Percentiles rank a stretch among this genome's conserved stretches.
phyloP scores from a whole-genome alignment of 139 green algal species.

The Coelastrella sp. region DNA sequence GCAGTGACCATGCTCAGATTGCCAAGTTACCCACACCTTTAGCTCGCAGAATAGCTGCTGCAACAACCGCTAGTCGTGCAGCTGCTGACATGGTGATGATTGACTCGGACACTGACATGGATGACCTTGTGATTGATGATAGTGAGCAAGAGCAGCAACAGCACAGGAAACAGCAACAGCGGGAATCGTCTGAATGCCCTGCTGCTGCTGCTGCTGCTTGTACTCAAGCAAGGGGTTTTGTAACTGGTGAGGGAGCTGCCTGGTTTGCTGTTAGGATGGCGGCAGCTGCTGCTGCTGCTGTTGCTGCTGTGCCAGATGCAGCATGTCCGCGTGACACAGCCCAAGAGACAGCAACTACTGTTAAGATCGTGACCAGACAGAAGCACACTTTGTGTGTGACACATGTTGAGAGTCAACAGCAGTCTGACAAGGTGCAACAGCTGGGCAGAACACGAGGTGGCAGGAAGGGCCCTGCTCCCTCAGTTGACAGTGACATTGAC shows the following conservation, averaged over 20 bases:
- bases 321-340: neutral
- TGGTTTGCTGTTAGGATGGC: neutral
- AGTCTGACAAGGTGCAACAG: too few species aligned
- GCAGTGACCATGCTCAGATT: too few species aligned
- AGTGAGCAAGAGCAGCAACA: neutral
- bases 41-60: neutral
- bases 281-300: conserved; percentile 1
- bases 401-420: too few species aligned
- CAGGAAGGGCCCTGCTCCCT: too few species aligned
- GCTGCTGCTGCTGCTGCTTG: neutral
- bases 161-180: neutral
- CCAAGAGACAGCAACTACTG: neutral
- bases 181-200: neutral
- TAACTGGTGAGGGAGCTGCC: neutral
- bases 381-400: too few species aligned
- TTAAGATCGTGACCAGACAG: too few species aligned
- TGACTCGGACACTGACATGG: neutral
- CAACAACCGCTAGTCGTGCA: neutral
- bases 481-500: too few species aligned
- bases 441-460: too few species aligned
- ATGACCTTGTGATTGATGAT: neutral
- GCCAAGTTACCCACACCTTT: neutral
- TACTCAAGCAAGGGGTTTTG: neutral
- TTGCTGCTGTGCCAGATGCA: neutral
- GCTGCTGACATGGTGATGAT: conserved; percentile 22